phyloP scores from a whole-genome alignment of 768 basidiomycete genomes.

The Lentinula edodes region DNA sequence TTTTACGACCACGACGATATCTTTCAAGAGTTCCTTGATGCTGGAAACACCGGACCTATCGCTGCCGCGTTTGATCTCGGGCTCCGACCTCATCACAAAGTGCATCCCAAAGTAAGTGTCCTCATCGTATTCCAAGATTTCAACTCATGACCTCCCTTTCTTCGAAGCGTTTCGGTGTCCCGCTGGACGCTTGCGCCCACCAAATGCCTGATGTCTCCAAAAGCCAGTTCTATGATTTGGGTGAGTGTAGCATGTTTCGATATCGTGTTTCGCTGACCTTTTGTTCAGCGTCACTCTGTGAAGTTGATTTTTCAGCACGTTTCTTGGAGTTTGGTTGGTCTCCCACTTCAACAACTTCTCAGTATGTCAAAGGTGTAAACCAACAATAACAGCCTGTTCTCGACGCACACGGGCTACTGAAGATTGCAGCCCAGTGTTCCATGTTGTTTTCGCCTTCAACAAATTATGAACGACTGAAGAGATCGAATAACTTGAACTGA shows the following conservation, averaged over 20 bases:
- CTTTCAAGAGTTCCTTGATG: conserved; percentile 26
- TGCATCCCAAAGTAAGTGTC: conserved; percentile 29
- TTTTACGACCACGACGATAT: conserved; percentile 33
- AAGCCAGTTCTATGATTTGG: conserved; percentile 32
- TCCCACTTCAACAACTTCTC: too few species aligned
- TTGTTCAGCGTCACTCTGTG: neutral
- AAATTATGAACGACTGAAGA: too few species aligned
- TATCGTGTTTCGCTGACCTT: neutral
- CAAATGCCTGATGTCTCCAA: conserved; percentile 30
- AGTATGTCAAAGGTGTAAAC: too few species aligned
- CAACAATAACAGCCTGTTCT: too few species aligned
- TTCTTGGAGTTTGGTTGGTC: conserved; percentile 7
- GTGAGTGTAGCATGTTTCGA: conserved; percentile 13
- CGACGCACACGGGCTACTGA: too few species aligned
- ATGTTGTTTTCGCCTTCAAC: too few species aligned
- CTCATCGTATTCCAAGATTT: neutral
- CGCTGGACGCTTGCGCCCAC: conserved; percentile 20
- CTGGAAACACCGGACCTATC: conserved; percentile 16
- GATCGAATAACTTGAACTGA: too few species aligned
- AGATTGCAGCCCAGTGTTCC: too few species aligned
- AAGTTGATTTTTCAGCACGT: conserved; percentile 6
- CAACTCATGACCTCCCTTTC: neutral
- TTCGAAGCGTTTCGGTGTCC: conserved; percentile 28
- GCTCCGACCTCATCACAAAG: conserved; percentile 20
- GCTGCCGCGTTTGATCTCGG: conserved; percentile 21